Evolutionary conservation across 2,329 filamentous ascomycete species (phyloP), one percentile per base, ranked within the genome.

Genomic region (Stachybotrys chlorohalonatus): DNA sequence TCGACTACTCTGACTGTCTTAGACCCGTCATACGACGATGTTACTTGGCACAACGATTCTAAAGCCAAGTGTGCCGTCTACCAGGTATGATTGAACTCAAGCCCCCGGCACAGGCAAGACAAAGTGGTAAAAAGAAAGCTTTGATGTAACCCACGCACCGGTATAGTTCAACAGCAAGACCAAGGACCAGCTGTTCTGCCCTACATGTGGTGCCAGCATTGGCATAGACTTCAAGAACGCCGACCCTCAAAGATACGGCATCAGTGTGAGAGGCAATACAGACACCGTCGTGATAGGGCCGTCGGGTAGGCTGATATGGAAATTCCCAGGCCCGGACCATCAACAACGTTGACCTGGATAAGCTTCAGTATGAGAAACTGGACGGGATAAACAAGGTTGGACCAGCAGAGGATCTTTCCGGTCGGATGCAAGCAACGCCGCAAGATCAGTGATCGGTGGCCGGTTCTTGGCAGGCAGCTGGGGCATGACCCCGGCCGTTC

Each of bases 161-260:
- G 15, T 7, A n/a, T 42, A 63, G 53, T 79, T 78, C 71, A 78
- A 77, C 66, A 73, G 72, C 49, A 75, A 76, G 62, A 55, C 63
- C 48, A 74, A 73, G 56, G 74, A 76, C 56, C 75, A 78, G 60
- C 69, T 79, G 66, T 79, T 78, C 59, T 79, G 76, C 56, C 68
- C 69, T 32, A 69, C 71, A 56, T 79, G 76, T 60, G 75, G 76
- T 13, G 64, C 71, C 31, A 77, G 74, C 57, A 65, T 78, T 16
- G 74, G 72, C 1, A 76, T 78, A 55, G 75, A 78, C 58, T 77
- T 76, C 57, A 56, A 59, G 30, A 58, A 61, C 11, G 57, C 54
- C 6, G 64, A 67, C 7, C 62, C 63, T 0, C 56, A 59, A 47
- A 58, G 57, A 1, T 78, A 75, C 56, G 76, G 75, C 4, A 69